Evolutionary conservation across 192 early-diverging fungal genomes (phyloP).

Genomic region (Pecoramyces ruminantium): DNA sequence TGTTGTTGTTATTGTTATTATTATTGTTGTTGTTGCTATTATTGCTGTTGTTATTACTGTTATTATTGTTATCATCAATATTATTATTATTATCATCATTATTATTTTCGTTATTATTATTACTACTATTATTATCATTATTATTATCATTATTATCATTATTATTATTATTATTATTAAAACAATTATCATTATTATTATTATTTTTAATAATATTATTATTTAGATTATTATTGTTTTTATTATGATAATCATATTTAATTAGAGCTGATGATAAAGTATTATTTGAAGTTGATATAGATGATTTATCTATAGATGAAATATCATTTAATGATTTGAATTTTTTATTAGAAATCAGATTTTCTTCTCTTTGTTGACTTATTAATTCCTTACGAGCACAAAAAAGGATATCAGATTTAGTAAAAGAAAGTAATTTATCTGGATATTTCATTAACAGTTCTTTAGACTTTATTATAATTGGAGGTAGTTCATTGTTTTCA

Average conservation of each 20-base stretch:
- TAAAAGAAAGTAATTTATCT: neutral
- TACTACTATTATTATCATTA: neutral
- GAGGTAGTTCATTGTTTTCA: neutral
- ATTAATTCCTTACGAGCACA: neutral
- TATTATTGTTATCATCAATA: neutral
- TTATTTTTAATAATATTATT: neutral
- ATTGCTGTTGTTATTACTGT: neutral
- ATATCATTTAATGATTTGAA: neutral
- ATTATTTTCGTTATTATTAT: neutral
- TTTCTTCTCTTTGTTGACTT: neutral
- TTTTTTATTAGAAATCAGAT: neutral
- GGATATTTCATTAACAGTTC: neutral
- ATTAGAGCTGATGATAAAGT: too few species aligned
- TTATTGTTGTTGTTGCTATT: neutral
- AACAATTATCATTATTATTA: neutral
- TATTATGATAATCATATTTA: neutral
- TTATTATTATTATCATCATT: neutral
- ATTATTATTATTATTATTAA: too few species aligned
- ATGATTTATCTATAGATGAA: neutral
- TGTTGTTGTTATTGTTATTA: neutral
- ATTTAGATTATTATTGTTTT: neutral
- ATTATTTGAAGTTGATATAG: too few species aligned
- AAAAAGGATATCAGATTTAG: neutral
- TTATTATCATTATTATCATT: neutral
- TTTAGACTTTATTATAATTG: neutral